Evolutionary conservation across 345 rosid species (phyloP).

Genomic region (Lumnitzera racemosa): DNA sequence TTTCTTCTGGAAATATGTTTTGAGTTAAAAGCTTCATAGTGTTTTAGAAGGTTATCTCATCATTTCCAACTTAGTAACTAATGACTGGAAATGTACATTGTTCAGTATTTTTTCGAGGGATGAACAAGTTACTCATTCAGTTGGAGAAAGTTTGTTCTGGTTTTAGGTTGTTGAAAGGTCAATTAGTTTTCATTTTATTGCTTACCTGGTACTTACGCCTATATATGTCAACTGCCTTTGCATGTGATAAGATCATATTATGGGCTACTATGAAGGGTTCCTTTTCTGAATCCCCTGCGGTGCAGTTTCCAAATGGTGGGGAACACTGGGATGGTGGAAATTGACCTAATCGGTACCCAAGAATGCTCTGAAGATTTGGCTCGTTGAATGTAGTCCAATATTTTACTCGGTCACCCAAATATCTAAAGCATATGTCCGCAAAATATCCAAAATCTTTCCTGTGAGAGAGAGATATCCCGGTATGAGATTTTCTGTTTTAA

Average conservation of each 20-base stretch:
- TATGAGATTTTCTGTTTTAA: not conserved
- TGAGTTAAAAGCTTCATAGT: no score
- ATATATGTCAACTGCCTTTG: constrained; percentile 42
- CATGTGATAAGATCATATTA: constrained; percentile 57
- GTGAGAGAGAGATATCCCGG: not conserved
- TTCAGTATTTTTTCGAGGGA: no score
- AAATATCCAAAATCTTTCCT: constrained; percentile 58
- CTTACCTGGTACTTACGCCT: constrained; percentile 45
- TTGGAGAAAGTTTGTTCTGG: not conserved
- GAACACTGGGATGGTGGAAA: constrained; percentile 64
- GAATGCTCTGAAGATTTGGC: constrained; percentile 42
- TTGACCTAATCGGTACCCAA: constrained; percentile 42
- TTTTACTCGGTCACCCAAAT: constrained; percentile 54
- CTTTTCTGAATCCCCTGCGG: constrained; percentile 34
- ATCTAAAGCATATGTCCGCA: constrained; percentile 45
- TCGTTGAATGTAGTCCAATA: constrained; percentile 61
- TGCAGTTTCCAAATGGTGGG: constrained; percentile 44
- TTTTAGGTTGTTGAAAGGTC: not conserved
- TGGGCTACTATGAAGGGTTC: constrained; percentile 59
- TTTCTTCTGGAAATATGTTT: no score
- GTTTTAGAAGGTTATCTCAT: no score
- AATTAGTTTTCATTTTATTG: not conserved
- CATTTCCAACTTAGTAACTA: no score
- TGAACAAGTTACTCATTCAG: not conserved
- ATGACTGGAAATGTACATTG: no score